Percentiles rank a stretch among this genome's conserved stretches.
Conservation (phyloP, 2,329 filamentous ascomycete genomes). For the Periconia sp. region DNA sequence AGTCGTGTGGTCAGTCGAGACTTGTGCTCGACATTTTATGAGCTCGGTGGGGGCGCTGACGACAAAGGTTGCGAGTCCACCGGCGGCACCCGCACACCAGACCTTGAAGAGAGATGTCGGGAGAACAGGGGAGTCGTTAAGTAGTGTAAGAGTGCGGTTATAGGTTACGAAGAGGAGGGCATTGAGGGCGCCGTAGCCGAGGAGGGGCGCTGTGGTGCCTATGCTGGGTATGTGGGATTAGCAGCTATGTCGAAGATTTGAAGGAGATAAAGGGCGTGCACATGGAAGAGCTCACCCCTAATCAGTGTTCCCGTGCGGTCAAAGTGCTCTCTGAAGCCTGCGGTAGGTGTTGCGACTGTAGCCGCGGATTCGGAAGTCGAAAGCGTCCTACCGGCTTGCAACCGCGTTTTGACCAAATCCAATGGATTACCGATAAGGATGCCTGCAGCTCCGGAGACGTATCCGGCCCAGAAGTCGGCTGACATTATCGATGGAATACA, state of each 20-base stretch:
- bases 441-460: constrained; percentile 81
- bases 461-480: constrained; percentile 92
- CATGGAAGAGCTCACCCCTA: constrained; percentile 33
- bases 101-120: constrained; percentile 65
- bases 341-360: constrained; percentile 16
- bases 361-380: constrained; percentile 14
- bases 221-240: constrained; percentile 23
- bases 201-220: constrained; percentile 83
- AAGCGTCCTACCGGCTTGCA: constrained; percentile 67
- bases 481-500: constrained; percentile 63
- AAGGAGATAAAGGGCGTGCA: not conserved
- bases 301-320: constrained; percentile 45
- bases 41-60: constrained; percentile 89
- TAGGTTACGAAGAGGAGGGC: constrained; percentile 89
- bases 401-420: constrained; percentile 77
- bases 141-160: constrained; percentile 75
- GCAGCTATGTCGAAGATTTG: not conserved
- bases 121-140: constrained; percentile 49
- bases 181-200: constrained; percentile 91
- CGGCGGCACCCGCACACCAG: constrained; percentile 80
- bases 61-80: constrained; percentile 83
- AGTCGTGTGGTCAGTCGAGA: constrained; percentile 51
- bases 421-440: constrained; percentile 91
- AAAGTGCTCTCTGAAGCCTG: constrained; percentile 38
- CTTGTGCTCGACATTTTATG: constrained; percentile 86